Percentiles rank a stretch among this genome's conserved stretches.
phyloP scores from a whole-genome alignment of 176 grass and related monocot species.

The Zea luxurians region DNA sequence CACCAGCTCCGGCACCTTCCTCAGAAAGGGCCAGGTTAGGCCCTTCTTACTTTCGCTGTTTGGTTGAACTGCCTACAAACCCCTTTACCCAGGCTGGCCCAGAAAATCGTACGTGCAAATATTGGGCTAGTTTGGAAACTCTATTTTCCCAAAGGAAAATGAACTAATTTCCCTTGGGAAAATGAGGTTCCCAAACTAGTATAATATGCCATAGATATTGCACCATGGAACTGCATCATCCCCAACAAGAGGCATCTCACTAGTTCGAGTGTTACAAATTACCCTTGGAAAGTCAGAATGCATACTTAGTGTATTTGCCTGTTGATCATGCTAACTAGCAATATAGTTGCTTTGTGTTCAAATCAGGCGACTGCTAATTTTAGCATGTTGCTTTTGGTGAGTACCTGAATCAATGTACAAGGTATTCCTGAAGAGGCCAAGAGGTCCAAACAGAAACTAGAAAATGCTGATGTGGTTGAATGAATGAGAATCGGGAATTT shows the following conservation, averaged over 20 bases:
- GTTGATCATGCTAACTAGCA: not conserved
- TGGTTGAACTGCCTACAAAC: not conserved
- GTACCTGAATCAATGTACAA: not conserved
- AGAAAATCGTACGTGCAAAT: not conserved
- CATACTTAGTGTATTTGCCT: not conserved
- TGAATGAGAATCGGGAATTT: not conserved
- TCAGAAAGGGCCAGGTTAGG: slow-evolving; percentile 72
- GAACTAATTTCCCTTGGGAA: too few species aligned
- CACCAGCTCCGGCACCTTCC: slow-evolving; percentile 81
- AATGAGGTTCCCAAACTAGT: too few species aligned
- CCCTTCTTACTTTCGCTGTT: slow-evolving; percentile 3
- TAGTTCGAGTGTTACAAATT: not conserved
- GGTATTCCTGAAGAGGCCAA: not conserved
- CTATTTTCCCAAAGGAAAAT: too few species aligned
- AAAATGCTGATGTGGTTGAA: not conserved
- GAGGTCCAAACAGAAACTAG: not conserved
- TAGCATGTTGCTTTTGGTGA: not conserved
- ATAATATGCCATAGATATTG: not conserved
- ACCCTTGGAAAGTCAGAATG: slow-evolving; percentile 2
- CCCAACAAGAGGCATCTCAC: not conserved
- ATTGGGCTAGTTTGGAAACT: too few species aligned
- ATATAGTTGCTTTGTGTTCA: not conserved
- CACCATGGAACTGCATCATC: not conserved
- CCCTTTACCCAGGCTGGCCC: not conserved
- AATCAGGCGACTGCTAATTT: not conserved